Base-by-base conservation (phyloP, 2,329 filamentous ascomycete genomes). In the Fusarium sp. region DNA sequence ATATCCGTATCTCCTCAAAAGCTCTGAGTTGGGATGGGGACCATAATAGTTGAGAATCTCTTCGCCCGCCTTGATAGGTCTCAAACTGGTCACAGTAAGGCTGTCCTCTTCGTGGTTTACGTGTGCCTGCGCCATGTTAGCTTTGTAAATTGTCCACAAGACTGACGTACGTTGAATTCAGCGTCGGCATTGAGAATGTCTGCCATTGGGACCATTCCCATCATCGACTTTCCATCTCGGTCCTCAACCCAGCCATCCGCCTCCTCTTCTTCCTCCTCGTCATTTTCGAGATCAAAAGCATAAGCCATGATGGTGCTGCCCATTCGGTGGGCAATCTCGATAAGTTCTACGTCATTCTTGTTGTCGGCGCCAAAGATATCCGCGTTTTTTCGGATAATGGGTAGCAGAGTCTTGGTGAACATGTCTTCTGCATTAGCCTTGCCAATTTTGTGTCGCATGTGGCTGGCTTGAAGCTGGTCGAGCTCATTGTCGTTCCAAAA, bases 21-120 rank as follows among this genome's bases (percentile, higher is more conserved):
- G 83, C 75, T 98, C 94, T 1, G 92, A 91, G 62, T 92, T 92
- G 11, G 94, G 92, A 5, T 97, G 87, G 7, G 94, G 90, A 0
- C 95, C 95, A 71, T 97, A 97, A 80, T 97, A 95, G 77, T 97
- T 97, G 76, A 95, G 88, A 18, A 97, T 88, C 78, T 97, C 92
- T 58, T 93, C 88, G 7, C 92, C 92, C 1, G 87, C 86, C 24
- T 79, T 81, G 73, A 97, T 94, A 1, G 87, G 81, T 43, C 90
- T 88, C 61, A 95, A 83, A 1, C 92, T 85, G 24, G 90, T 91
- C 78, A 96, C 95, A 4, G 90, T 89, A 10, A 97, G 83, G 13
- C 79, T 79, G 14, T 84, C 79, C 34, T 86, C 83, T 39, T 80
- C 83, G 57, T 88, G 86, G 70, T 87, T 86, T 46, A 87, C 84